phyloP scores from a whole-genome alignment of 1,139 yeast genomes.

The Debaryomycetaceae sp. region DNA sequence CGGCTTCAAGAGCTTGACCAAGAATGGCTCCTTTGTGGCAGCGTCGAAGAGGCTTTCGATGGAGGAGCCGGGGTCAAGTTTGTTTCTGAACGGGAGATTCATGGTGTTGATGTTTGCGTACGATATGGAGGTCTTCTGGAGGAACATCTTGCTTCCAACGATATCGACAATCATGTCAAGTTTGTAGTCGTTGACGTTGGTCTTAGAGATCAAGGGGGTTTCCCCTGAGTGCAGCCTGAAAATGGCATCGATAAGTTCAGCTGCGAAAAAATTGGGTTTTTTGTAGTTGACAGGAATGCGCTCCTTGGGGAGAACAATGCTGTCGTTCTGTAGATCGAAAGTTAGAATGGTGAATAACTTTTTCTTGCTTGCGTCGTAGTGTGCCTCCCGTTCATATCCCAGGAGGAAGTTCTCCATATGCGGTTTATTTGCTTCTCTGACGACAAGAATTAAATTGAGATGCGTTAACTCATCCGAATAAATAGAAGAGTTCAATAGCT shows the following conservation, averaged over 20 bases:
- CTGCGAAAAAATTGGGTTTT: constrained; percentile 39
- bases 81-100: constrained; percentile 28
- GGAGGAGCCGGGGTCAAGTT: constrained; percentile 16
- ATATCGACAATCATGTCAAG: constrained; percentile 41
- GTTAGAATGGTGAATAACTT: constrained; percentile 27
- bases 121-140: constrained; percentile 29
- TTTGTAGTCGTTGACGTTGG: constrained; percentile 26
- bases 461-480: constrained; percentile 20
- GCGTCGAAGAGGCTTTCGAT: constrained; percentile 27
- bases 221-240: constrained; percentile 19
- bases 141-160: constrained; percentile 36
- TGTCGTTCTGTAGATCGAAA: constrained; percentile 35
- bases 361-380: constrained; percentile 18
- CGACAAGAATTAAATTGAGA: constrained; percentile 30
- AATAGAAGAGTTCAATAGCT: constrained; percentile 24
- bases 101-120: constrained; percentile 29
- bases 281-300: constrained; percentile 33
- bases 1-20: constrained; percentile 38
- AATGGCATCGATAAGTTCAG: constrained; percentile 36
- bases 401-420: constrained; percentile 23
- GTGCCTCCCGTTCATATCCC: constrained; percentile 18
- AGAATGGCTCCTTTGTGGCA: constrained; percentile 30
- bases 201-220: constrained; percentile 17
- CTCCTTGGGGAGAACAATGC: constrained; percentile 37
- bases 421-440: constrained; percentile 23